phyloP scores from a whole-genome alignment of 306 rosid species.

The Quercus dentata region DNA sequence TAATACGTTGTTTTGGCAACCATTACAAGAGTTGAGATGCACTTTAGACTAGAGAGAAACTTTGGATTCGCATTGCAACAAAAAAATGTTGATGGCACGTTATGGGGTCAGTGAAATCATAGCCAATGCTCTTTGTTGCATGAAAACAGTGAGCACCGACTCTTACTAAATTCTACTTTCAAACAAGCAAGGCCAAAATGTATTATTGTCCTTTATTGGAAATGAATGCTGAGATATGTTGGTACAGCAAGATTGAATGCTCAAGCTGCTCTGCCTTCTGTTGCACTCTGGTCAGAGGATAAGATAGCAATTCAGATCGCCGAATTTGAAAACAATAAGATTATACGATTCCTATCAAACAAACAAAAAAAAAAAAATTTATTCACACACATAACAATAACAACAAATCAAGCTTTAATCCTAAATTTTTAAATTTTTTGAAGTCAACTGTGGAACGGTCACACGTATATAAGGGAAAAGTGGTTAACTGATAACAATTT shows the following conservation, averaged over 20 bases:
- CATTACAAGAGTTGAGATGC: background rate
- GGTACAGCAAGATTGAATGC: slow-evolving; percentile 23
- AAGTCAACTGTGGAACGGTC: background rate
- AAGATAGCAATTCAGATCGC: slow-evolving; percentile 10
- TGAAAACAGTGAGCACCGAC: background rate
- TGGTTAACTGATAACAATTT: background rate
- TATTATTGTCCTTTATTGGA: slow-evolving; percentile 29
- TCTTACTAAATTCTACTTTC: slow-evolving; percentile 5
- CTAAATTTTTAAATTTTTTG: background rate
- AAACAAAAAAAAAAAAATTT: no score
- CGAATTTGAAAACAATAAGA: background rate
- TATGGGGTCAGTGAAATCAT: background rate
- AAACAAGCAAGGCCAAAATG: slow-evolving; percentile 29
- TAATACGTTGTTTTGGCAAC: background rate
- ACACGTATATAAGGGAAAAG: background rate
- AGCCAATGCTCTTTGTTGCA: background rate
- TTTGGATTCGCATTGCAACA: background rate
- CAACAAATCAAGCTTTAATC: background rate
- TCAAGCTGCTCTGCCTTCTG: slow-evolving; percentile 15
- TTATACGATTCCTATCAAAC: no score
- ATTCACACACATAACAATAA: background rate
- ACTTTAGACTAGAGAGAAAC: background rate
- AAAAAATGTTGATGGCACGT: background rate
- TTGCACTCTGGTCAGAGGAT: slow-evolving; percentile 11
- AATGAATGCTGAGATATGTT: slow-evolving; percentile 28